phyloP scores from a whole-genome alignment of 2,329 filamentous ascomycete species.

The Paramyrothecium roridum region DNA sequence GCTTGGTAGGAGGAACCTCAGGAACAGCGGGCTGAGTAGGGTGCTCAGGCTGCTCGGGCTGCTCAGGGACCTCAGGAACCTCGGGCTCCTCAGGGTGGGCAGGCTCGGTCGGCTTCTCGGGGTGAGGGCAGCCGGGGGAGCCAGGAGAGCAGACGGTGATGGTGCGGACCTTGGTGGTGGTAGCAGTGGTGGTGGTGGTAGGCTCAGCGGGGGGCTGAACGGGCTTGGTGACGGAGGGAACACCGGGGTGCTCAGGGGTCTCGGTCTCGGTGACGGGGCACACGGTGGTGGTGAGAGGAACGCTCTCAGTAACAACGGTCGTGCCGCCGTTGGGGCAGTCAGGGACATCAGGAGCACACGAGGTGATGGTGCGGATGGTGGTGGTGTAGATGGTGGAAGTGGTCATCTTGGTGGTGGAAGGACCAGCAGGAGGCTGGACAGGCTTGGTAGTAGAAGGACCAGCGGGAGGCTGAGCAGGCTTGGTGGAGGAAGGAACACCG shows the following conservation, averaged over 20 bases:
- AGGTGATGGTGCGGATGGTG: constrained; percentile 9
- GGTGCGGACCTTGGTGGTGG: constrained; percentile 17
- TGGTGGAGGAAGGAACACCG: neutral
- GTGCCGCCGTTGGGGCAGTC: constrained; percentile 4
- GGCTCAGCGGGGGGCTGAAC: constrained; percentile 1
- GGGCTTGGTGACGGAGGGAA: constrained; percentile 1
- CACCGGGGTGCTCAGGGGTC: neutral
- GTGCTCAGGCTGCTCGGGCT: neutral
- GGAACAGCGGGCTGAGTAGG: neutral
- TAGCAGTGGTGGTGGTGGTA: constrained; percentile 14
- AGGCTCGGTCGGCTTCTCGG: neutral
- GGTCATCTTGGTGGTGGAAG: constrained; percentile 3
- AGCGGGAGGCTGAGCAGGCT: neutral
- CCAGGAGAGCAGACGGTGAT: constrained; percentile 14
- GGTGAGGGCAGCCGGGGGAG: constrained; percentile 13
- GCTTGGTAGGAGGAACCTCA: neutral
- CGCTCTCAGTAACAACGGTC: constrained; percentile 17
- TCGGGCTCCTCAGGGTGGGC: constrained; percentile 1
- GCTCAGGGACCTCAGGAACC: neutral
- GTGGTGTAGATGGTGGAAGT: constrained; percentile 14
- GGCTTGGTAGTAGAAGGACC: neutral
- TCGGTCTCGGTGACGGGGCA: constrained; percentile 18
- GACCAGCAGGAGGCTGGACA: neutral
- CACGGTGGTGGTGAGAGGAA: constrained; percentile 4
- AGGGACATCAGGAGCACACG: constrained; percentile 5